Percentiles rank a stretch among this genome's conserved stretches.
These are phyloP conservation scores for Corinectria fuckeliana DNA, from an alignment of 2,329 filamentous ascomycete species.

Conservation along the genomic window DNA sequence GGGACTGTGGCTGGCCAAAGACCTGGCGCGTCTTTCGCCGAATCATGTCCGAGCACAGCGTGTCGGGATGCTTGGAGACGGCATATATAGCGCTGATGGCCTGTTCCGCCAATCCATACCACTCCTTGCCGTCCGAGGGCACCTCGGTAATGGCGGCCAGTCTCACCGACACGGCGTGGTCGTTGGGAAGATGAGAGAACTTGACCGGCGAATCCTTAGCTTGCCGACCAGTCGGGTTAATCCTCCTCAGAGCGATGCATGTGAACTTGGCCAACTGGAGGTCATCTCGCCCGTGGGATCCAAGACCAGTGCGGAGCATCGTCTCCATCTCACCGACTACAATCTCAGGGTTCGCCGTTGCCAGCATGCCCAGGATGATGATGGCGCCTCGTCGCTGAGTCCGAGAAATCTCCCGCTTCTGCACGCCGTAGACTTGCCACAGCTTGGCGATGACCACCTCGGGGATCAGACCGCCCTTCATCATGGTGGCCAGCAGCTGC, in stretches of 20 bases:
- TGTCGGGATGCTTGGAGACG: constrained; percentile 91
- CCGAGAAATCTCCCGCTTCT: constrained; percentile 90
- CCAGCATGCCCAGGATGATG: constrained; percentile 96
- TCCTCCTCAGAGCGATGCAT: constrained; percentile 88
- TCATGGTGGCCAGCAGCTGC: constrained; percentile 95
- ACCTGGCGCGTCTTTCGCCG: constrained; percentile 85
- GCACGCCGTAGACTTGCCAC: constrained; percentile 97
- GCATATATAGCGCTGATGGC: constrained; percentile 95
- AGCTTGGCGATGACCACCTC: constrained; percentile 88
- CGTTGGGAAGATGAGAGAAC: constrained; percentile 83
- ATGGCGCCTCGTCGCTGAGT: constrained; percentile 91
- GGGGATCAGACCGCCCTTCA: constrained; percentile 87
- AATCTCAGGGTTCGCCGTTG: constrained; percentile 89
- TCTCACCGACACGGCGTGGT: constrained; percentile 83
- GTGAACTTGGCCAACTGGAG: constrained; percentile 93
- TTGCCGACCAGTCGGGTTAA: constrained; percentile 84
- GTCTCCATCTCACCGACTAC: constrained; percentile 94
- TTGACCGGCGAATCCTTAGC: constrained; percentile 73
- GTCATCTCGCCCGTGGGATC: constrained; percentile 78
- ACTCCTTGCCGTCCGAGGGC: constrained; percentile 89
- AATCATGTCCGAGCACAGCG: constrained; percentile 88
- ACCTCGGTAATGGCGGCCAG: constrained; percentile 87
- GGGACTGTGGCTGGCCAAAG: constrained; percentile 60
- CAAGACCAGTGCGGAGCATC: constrained; percentile 89
- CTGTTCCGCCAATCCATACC: constrained; percentile 95